These are phyloP conservation scores for Candida wancherniae DNA, from an alignment of 805 yeast species.

Conservation along the genomic window DNA sequence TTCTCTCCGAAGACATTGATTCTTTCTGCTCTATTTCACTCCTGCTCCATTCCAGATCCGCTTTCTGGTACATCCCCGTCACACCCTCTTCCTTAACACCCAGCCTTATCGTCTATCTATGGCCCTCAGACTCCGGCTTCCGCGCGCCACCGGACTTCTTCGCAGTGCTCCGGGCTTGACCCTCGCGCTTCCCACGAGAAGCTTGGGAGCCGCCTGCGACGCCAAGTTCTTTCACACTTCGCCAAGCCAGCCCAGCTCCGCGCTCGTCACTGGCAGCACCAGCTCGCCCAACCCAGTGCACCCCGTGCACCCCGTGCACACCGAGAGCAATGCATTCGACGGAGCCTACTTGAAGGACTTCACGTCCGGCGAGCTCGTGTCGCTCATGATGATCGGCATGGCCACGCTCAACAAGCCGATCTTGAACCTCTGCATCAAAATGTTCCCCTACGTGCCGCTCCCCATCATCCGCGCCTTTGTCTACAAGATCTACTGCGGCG, in stretches of 20 bases:
- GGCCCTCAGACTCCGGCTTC: too few species aligned
- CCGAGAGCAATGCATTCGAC: too few species aligned
- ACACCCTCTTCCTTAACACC: too few species aligned
- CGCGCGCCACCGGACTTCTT: too few species aligned
- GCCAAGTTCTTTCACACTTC: slow-evolving; percentile 12
- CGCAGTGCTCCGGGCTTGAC: too few species aligned
- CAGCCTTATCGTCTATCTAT: too few species aligned
- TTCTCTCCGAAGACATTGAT: too few species aligned
- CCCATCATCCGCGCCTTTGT: slow-evolving; percentile 65
- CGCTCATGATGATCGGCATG: slow-evolving; percentile 63
- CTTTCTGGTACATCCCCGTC: too few species aligned
- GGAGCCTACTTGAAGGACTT: slow-evolving; percentile 37
- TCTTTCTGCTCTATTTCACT: too few species aligned
- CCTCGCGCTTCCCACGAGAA: too few species aligned
- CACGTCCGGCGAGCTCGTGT: slow-evolving; percentile 51
- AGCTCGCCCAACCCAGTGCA: slow-evolving; percentile 10
- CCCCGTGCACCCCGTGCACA: slow-evolving; percentile 5
- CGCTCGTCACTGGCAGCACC: slow-evolving; percentile 7
- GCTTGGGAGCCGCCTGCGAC: too few species aligned
- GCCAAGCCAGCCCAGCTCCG: slow-evolving; percentile 10
- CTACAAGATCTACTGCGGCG: slow-evolving; percentile 86
- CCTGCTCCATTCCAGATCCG: too few species aligned
- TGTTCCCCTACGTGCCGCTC: slow-evolving; percentile 74
- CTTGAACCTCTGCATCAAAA: slow-evolving; percentile 54
- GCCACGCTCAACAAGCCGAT: slow-evolving; percentile 63